These are phyloP conservation scores for Helotiales sp. DNA, from an alignment of 2,329 filamentous ascomycete genomes.

Conservation along the genomic window DNA sequence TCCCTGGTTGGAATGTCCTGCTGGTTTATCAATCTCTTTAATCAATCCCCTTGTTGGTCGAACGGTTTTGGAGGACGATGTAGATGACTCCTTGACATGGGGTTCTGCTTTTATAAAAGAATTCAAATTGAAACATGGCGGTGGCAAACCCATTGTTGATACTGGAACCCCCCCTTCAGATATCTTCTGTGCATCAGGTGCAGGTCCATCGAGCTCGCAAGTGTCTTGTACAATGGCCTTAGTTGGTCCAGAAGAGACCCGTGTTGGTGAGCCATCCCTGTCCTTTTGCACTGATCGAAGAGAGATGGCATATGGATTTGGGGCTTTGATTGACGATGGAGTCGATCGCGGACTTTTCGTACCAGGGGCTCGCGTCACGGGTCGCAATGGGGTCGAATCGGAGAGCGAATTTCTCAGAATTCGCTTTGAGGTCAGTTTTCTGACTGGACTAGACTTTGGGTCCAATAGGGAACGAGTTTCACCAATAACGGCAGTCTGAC, in stretches of 20 bases:
- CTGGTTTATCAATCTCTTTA: neutral
- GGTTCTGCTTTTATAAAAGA: neutral
- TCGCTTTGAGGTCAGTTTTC: constrained; percentile 13
- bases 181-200: neutral
- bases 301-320: neutral
- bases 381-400: constrained; percentile 11
- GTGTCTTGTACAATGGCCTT: neutral
- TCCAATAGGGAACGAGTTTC: neutral
- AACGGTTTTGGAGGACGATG: neutral
- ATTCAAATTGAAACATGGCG: constrained; percentile 1
- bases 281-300: constrained; percentile 20
- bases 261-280: constrained; percentile 3
- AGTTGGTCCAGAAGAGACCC: neutral
- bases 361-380: neutral
- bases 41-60: neutral
- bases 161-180: neutral
- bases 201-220: neutral
- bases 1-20: neutral
- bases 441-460: constrained; percentile 9
- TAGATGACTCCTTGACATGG: neutral
- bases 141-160: neutral
- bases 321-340: constrained; percentile 13
- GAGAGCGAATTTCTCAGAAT: constrained; percentile 10
- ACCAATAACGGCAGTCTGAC: neutral
- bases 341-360: neutral